Percentiles rank a stretch among this genome's conserved stretches.
These are phyloP conservation scores for Primulina huaijiensis DNA, from an alignment of 257 asterid genomes.

Conservation along the genomic window DNA sequence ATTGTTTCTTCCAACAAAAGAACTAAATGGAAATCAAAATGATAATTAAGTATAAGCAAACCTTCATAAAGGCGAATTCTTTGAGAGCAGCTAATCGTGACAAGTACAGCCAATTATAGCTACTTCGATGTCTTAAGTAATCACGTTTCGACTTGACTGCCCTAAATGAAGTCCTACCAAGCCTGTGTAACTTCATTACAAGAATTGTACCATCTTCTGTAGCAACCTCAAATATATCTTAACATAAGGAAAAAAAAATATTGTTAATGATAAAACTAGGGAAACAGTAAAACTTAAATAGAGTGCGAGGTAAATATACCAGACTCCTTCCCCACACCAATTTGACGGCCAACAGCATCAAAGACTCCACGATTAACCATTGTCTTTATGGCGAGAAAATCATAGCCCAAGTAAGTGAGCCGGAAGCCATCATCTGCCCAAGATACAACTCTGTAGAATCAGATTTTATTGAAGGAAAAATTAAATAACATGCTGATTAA, in stretches of 20 bases:
- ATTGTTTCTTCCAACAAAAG: conserved; percentile 16
- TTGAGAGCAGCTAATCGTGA: conserved; percentile 98
- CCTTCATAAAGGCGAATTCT: conserved; percentile 99
- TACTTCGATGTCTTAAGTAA: conserved; percentile 92
- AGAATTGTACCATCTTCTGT: conserved; percentile 92
- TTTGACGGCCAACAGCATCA: conserved; percentile 87
- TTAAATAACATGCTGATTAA: background rate
- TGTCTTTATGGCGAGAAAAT: conserved; percentile 91
- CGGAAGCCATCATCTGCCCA: conserved; percentile 91
- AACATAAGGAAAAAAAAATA: background rate
- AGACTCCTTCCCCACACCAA: conserved; percentile 97
- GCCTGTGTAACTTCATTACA: conserved; percentile 96
- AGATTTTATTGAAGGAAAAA: conserved; percentile 7
- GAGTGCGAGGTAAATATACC: conserved; percentile 43
- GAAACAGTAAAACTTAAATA: conserved; percentile 15
- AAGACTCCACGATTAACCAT: conserved; percentile 94
- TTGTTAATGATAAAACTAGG: conserved; percentile 2
- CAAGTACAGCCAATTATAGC: conserved; percentile 88
- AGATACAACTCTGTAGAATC: conserved; percentile 1
- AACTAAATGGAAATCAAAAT: conserved; percentile 6
- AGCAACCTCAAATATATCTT: conserved; percentile 95
- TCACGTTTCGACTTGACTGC: conserved; percentile 98
- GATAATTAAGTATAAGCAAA: conserved; percentile 17
- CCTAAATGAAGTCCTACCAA: conserved; percentile 90
- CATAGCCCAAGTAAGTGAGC: conserved; percentile 93